Percentiles rank a stretch among this genome's conserved stretches.
Conservation (phyloP, 495 filamentous ascomycete genomes). For the Cladorrhinum samala region DNA sequence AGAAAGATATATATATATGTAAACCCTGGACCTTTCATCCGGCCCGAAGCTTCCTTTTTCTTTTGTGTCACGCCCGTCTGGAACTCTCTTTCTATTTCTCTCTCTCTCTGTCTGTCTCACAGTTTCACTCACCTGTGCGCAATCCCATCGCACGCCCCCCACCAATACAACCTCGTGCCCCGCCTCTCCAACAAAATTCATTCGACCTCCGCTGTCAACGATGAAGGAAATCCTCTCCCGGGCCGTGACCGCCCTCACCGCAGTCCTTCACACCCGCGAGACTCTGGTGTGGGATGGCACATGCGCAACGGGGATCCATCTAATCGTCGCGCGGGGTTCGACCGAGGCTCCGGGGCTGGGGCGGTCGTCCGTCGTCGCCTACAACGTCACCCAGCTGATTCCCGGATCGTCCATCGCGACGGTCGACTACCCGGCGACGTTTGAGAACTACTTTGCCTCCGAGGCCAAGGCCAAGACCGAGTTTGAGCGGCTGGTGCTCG, state of each 20-base stretch:
- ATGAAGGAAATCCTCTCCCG: conserved; percentile 1
- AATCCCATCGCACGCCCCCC: too few species aligned
- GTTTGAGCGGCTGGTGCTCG: conserved; percentile 13
- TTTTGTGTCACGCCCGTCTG: too few species aligned
- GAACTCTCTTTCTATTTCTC: too few species aligned
- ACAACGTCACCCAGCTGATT: conserved; percentile 6
- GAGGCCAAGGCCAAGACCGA: conserved; percentile 12
- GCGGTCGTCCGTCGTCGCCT: conserved; percentile 11
- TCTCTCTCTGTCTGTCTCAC: too few species aligned
- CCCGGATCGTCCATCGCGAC: conserved; percentile 9
- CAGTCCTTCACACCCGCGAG: not conserved
- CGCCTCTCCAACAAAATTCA: not conserved
- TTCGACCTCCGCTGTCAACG: not conserved
- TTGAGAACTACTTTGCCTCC: conserved; percentile 11
- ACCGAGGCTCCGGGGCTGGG: conserved; percentile 8
- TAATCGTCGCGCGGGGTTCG: conserved; percentile 17
- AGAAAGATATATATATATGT: too few species aligned
- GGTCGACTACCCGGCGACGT: conserved; percentile 17
- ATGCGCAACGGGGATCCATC: conserved; percentile 11
- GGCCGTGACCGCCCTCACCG: not conserved
- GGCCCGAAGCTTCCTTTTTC: too few species aligned
- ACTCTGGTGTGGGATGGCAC: not conserved
- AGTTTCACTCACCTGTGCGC: too few species aligned
- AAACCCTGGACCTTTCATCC: too few species aligned
- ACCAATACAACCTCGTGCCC: not conserved